phyloP scores from a whole-genome alignment of 2,329 filamentous ascomycete species.

The Bertia moriformis region DNA sequence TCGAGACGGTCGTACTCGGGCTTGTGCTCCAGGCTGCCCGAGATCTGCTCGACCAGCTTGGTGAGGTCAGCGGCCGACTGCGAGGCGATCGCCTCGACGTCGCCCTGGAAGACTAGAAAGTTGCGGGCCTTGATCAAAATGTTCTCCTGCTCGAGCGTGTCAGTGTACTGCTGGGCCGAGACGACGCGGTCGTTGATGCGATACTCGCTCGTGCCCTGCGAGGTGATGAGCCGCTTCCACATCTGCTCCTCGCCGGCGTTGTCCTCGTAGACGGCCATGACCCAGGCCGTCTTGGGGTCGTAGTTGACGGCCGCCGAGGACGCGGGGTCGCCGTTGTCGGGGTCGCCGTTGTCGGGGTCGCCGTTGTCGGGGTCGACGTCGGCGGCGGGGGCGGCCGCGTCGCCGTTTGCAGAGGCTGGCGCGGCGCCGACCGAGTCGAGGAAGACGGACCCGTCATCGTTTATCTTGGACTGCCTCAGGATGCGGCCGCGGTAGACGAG shows the following conservation, averaged over 20 bases:
- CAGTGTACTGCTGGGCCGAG: conserved; percentile 82
- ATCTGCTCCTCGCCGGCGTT: conserved; percentile 86
- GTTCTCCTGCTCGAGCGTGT: conserved; percentile 79
- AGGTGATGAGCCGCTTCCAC: conserved; percentile 93
- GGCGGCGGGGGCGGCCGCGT: too few species aligned
- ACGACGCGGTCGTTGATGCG: conserved; percentile 88
- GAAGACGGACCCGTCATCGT: conserved; percentile 66
- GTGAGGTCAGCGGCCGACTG: conserved; percentile 91
- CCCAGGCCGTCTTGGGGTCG: conserved; percentile 91
- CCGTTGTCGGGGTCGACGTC: conserved; percentile 38
- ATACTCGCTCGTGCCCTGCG: conserved; percentile 78
- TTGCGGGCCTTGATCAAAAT: conserved; percentile 97
- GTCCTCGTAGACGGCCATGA: conserved; percentile 98
- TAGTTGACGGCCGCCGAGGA: conserved; percentile 58
- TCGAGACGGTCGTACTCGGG: conserved; percentile 82
- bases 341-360: conserved; percentile 45
- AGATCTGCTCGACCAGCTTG: conserved; percentile 89
- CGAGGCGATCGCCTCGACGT: conserved; percentile 90
- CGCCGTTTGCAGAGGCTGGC: background rate
- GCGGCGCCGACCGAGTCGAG: too few species aligned
- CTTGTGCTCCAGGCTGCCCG: conserved; percentile 87
- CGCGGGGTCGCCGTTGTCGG: conserved; percentile 44
- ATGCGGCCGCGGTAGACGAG: conserved; percentile 91
- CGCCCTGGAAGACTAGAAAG: conserved; percentile 94
- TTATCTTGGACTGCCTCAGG: conserved; percentile 80